Conservation (phyloP, 352 stramenopile species). For the Phytophthora tentaculata region DNA sequence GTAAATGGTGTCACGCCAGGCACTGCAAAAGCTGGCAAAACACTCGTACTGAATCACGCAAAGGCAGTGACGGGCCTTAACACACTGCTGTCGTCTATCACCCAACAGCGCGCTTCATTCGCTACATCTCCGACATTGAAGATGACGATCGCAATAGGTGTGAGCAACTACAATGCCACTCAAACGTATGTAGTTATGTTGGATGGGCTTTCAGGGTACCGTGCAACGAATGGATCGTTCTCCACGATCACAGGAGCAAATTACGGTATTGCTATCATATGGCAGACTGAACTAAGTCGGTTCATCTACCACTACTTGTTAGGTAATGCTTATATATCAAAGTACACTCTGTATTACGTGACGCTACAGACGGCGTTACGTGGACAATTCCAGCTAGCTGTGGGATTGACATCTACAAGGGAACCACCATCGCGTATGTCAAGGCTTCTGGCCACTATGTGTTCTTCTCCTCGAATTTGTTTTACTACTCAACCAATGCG, state of each 20-base stretch:
- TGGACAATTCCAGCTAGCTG: neutral
- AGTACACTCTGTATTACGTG: neutral
- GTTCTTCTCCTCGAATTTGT: neutral
- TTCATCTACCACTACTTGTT: constrained; percentile 1
- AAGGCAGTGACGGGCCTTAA: neutral
- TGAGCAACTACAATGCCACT: neutral
- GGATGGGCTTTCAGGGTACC: neutral
- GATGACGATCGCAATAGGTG: neutral
- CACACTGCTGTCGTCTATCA: neutral
- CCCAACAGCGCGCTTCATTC: neutral
- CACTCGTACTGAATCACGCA: neutral
- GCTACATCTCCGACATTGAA: neutral
- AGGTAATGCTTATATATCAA: neutral
- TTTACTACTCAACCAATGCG: neutral
- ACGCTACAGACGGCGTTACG: neutral
- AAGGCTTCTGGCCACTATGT: neutral
- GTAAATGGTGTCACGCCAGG: neutral
- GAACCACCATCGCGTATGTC: neutral
- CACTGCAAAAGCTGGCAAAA: neutral
- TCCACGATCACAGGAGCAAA: neutral
- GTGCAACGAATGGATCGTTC: neutral
- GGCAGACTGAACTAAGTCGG: neutral
- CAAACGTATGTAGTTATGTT: neutral
- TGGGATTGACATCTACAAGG: neutral
- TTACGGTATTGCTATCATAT: neutral